These are phyloP conservation scores for Suhomyces pyralidae DNA, from an alignment of 805 yeast species.

Conservation along the genomic window DNA sequence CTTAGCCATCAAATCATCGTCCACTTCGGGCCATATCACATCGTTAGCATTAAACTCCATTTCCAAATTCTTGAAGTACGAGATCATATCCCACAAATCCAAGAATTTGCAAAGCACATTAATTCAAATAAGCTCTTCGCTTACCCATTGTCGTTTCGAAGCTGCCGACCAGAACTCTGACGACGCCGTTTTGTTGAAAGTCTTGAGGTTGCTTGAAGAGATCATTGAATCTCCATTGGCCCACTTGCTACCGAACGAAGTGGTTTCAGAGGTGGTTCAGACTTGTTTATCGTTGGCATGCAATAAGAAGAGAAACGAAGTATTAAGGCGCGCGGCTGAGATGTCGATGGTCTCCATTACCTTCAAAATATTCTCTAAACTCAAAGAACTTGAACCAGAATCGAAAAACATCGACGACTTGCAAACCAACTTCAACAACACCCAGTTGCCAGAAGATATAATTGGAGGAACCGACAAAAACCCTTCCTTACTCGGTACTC, in stretches of 20 bases:
- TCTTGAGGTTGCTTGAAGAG: constrained; percentile 66
- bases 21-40: constrained; percentile 84
- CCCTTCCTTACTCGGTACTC: not conserved
- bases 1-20: constrained; percentile 74
- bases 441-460: constrained; percentile 55
- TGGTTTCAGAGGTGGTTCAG: constrained; percentile 83
- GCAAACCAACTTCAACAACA: constrained; percentile 46
- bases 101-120: constrained; percentile 55
- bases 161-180: constrained; percentile 91
- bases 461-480: constrained; percentile 46
- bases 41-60: constrained; percentile 74
- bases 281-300: constrained; percentile 90
- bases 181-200: constrained; percentile 85
- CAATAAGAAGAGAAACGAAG: constrained; percentile 87
- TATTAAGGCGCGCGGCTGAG: constrained; percentile 85
- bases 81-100: constrained; percentile 56
- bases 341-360: constrained; percentile 71
- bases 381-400: constrained; percentile 53
- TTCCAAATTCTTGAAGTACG: constrained; percentile 67
- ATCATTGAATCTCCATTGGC: constrained; percentile 67
- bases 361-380: constrained; percentile 59
- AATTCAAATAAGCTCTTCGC: constrained; percentile 65
- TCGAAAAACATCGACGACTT: constrained; percentile 35
- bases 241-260: constrained; percentile 69
- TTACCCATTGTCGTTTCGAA: constrained; percentile 93